phyloP scores from a whole-genome alignment of 495 filamentous ascomycete genomes.

The Neurospora sp. region DNA sequence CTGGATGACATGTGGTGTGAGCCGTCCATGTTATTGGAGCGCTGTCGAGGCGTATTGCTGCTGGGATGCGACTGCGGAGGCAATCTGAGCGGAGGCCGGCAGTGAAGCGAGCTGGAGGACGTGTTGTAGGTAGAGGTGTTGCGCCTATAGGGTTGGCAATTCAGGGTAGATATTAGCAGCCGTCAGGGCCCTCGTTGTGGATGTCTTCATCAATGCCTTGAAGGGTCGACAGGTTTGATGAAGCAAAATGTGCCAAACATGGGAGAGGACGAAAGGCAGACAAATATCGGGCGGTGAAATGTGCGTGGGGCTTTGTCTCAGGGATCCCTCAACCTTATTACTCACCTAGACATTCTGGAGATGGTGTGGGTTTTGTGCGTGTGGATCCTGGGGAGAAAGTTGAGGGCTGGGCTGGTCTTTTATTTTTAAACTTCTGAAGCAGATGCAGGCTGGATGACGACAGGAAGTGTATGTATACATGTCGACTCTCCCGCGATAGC shows the following conservation, averaged over 20 bases:
- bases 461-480: neutral
- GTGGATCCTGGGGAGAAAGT: neutral
- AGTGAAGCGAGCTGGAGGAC: constrained; percentile 9
- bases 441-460: neutral
- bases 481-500: neutral
- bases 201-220: constrained; percentile 1
- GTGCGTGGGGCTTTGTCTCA: neutral
- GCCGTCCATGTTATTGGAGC: constrained; percentile 24
- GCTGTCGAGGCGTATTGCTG: constrained; percentile 2
- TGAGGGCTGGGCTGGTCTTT: neutral
- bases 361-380: neutral
- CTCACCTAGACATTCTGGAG: neutral
- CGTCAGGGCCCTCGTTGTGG: neutral
- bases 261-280: neutral
- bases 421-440: neutral
- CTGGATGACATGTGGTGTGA: constrained; percentile 17
- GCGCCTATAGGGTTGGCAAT: neutral
- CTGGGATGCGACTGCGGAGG: neutral
- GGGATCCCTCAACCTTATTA: neutral
- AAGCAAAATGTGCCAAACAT: neutral
- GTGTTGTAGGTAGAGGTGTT: constrained; percentile 1
- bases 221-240: constrained; percentile 10
- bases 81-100: constrained; percentile 7
- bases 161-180: neutral
- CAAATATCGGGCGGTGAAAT: neutral